Base-by-base conservation (phyloP, 306 rosid species). In the Dryas octopetala region DNA sequence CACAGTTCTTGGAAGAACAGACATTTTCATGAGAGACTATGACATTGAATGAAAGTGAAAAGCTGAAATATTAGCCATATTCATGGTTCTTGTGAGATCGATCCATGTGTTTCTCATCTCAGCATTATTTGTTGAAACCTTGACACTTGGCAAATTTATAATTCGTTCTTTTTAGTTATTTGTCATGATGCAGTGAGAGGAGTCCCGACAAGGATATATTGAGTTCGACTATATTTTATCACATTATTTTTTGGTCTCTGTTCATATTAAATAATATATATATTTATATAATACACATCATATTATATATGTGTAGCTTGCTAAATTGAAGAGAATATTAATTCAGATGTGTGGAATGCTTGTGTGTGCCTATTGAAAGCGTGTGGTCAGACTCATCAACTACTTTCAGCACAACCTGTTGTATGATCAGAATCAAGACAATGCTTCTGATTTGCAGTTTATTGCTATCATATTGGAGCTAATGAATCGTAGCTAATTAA, bases 81-180 rank as follows among this genome's bases (percentile, higher is more conserved):
- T 43, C 28, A 6, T 43, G 53, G 3, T 23, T 4, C 7, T 43
- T 47, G 14, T 0, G 41, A 9, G 19, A 55, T 43, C 15, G 12
- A 26, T 63, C 23, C 49, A 0, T 28, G 17, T 63, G 5, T 60
- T 28, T 60, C 17, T 61, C 66, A 13, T 15, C 75, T 3, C 28
- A 16, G 49, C 28, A 16, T 4, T 5, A 8, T 69, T 9, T 12
- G 13, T 40, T 5, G 15, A 40, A 26, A 14, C 13, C 17, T 57
- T 17, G 67, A 58, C 67, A 72, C 76, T 40, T 41, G 68, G 68
- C 3, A 41, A 16, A 41, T 63, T 63, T 41, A 7, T 16, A 8
- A 44, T 15, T 41, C 48, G 28, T 63, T 41, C 26, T 5, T 15
- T 62, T 62, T 41, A 14, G 49, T 40, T 3, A 15, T 15, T 40